Base-by-base conservation (phyloP, 345 rosid species). In the Combretum micranthum region DNA sequence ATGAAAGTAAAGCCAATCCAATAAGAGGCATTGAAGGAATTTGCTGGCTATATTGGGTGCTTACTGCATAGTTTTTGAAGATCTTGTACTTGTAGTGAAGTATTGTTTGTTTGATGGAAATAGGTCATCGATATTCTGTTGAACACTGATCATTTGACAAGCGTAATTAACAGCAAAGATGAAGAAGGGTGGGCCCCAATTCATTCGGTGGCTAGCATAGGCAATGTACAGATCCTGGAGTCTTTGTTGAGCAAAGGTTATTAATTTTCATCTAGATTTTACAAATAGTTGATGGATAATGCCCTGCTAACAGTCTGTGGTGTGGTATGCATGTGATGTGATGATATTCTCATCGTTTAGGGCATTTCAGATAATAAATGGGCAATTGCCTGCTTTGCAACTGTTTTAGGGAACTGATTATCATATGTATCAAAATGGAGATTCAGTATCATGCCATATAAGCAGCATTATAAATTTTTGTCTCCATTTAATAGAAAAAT, bases 141-240 rank as follows among this genome's bases (percentile, higher is more conserved):
- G 15, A 76, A 56, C 57, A 69, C 52, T 47, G 95, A 86, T 64
- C 77, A 66, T 17, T 69, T 82, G 13, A 61, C 55, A n/a, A 68
- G 59, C 32, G 73, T 80, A 13, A 69, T 86, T 19, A 84, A 84
- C 63, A 56, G 76, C 42, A 71, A 62, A 39, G 96, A 92, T 69
- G 98, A 92, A 56, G 98, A 92, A 83, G 96, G 98, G 0, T 92
- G 95, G 98, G 86, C 86, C 12, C 88, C 96, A 16, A 55, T 92
- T 54, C 98, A 88, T 72, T 92, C 96, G 0, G 93, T 84, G 12
- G 66, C 95, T 13, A 92, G 98, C 75, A 82, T 75, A 44, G 95
- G 95, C 15, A 79, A 81, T 62, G 59, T 59, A 15, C 85, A 79
- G 68, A 75, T 88, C 48, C 69, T 81, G 65, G 85, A 82, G 51